Evolutionary conservation across 495 filamentous ascomycete genomes (phyloP), one percentile per base, ranked within the genome.

Genomic region (Xylaria castorea): DNA sequence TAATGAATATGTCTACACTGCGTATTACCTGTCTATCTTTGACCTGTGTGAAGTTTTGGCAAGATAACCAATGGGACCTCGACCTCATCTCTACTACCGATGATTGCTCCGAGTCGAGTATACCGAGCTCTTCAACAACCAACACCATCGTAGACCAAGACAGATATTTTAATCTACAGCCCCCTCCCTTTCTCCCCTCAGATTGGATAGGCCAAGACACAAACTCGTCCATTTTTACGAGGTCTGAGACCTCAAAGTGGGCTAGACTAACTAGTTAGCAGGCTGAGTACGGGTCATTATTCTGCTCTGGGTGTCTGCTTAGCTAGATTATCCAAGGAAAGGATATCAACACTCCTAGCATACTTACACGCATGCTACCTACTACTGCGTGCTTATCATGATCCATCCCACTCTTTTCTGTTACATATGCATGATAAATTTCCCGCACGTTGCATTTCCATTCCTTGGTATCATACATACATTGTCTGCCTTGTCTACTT

Each of bases 391-490:
- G 12, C 38, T 42, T 42, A 50, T n/a, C 46, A 50, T 22, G 18
- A 57, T 57, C 53, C 53, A 57, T 57, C 53, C 53, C 53, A 57
- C 53, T 57, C 53, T 57, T 30, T 30, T 30, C 9, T 57, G 50
- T 32, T 32, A 9, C 9, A 6, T 0, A 12, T 57, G 22, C 50
- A 53, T 53, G 50, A 53, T 14, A n/a, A 27, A 27, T 53, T 53
- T 53, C 22, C 50, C 50, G 22, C 22, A 27, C 4, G 22, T 27
- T 11, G 50, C 50, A 11, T 53, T 53, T 11, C 7, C 8, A 20
- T n/a, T 5, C n/a, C 48, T 51, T 25, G 48, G 48, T 11, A 22
- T 51, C 51, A 9, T 51, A 51, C 6, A 9, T 51, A 51, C 51
- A 55, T 14, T 30, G 5, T 9, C 27, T 27, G 9, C 48, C n/a